phyloP scores from a whole-genome alignment of 139 green algal species.

The Diplosphaera chodatii region DNA sequence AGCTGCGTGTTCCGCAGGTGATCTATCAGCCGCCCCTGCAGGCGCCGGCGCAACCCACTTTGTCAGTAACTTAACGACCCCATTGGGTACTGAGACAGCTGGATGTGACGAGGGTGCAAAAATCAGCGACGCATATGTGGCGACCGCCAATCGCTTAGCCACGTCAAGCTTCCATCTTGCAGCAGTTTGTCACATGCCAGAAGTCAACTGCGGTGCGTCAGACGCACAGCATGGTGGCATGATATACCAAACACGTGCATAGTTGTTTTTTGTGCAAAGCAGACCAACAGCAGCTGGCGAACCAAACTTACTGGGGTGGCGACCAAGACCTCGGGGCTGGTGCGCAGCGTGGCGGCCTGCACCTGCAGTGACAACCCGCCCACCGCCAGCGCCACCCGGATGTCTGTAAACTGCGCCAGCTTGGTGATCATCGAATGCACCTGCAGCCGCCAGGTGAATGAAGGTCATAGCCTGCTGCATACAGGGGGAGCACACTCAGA shows the following conservation, averaged over 20 bases:
- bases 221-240: not conserved
- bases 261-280: too few relatives aligned
- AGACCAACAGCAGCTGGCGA: too few relatives aligned
- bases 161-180: not conserved
- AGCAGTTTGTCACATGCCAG: not conserved
- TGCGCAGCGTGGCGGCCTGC: conserved; percentile 75
- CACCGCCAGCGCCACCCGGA: conserved; percentile 84
- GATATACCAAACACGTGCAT: too few relatives aligned
- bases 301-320: conserved; percentile 84
- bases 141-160: not conserved
- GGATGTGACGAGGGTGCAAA: not conserved
- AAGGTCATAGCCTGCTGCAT: too few relatives aligned
- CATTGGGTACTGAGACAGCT: too few relatives aligned
- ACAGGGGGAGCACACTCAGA: too few relatives aligned
- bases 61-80: too few relatives aligned
- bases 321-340: conserved; percentile 82
- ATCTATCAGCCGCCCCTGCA: conserved; percentile 79
- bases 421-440: conserved; percentile 90
- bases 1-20: conserved; percentile 88
- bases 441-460: too few relatives aligned
- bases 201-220: not conserved
- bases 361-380: conserved; percentile 81
- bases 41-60: too few relatives aligned
- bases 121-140: not conserved
- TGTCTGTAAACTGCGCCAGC: conserved; percentile 91